phyloP scores from a whole-genome alignment of 2,329 filamentous ascomycete species.

The Elsinoe arachidis region DNA sequence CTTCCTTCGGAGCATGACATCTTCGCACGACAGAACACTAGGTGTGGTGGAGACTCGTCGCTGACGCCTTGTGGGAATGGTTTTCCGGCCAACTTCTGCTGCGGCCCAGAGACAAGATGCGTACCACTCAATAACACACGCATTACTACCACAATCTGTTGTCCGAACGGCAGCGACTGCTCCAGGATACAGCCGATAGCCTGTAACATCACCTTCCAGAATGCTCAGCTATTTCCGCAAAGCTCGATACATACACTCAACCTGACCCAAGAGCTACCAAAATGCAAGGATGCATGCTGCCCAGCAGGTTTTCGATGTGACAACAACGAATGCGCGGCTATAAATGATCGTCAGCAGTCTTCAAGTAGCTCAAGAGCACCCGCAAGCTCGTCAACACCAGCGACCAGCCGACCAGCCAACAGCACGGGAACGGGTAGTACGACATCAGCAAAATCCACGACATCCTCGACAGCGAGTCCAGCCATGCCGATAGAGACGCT shows the following conservation, averaged over 20 bases:
- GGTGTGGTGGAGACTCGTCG: constrained; percentile 43
- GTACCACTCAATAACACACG: constrained; percentile 51
- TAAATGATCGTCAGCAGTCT: constrained; percentile 35
- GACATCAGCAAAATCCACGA: constrained; percentile 11
- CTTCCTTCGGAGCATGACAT: constrained; percentile 1
- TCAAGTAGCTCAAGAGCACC: constrained; percentile 8
- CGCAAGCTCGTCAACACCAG: constrained; percentile 5
- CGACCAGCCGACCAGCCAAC: constrained; percentile 11
- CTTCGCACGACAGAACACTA: constrained; percentile 20
- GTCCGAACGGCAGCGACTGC: constrained; percentile 52
- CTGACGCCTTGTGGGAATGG: constrained; percentile 45
- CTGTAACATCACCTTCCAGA: constrained; percentile 55
- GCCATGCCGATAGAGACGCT: constrained; percentile 5
- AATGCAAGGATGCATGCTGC: constrained; percentile 57
- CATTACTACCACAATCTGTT: constrained; percentile 64
- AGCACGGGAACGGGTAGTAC: constrained; percentile 13
- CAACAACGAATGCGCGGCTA: constrained; percentile 42
- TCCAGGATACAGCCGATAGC: constrained; percentile 53
- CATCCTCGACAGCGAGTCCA: background rate
- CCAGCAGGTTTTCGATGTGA: constrained; percentile 63
- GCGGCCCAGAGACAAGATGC: constrained; percentile 47
- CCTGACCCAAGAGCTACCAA: constrained; percentile 46
- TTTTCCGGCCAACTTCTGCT: constrained; percentile 61
- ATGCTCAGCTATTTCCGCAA: constrained; percentile 47
- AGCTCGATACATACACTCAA: constrained; percentile 59